Conservation (phyloP, 1,284 basidiomycete species). For the Takashimella koratensis region DNA sequence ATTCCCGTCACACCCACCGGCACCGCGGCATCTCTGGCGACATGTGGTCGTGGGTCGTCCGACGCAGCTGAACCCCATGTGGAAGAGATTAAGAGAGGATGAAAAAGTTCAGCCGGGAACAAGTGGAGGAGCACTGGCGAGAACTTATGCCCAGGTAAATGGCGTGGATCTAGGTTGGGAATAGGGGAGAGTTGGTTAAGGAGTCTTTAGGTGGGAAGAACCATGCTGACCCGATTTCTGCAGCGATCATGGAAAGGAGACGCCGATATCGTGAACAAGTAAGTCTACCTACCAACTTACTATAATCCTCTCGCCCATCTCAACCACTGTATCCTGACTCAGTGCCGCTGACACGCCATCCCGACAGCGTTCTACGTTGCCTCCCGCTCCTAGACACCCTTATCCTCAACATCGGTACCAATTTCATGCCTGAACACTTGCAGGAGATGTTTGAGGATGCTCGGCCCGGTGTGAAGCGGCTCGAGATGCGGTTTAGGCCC, state of each 20-base stretch:
- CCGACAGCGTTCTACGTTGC: slow-evolving; percentile 44
- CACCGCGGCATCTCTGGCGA: slow-evolving; percentile 31
- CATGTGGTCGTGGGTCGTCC: slow-evolving; percentile 35
- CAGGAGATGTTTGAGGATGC: slow-evolving; percentile 45
- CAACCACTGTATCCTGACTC: too few species aligned
- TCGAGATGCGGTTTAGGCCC: slow-evolving; percentile 48
- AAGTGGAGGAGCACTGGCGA: slow-evolving; percentile 13
- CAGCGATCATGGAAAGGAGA: slow-evolving; percentile 47
- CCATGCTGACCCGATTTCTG: slow-evolving; percentile 7
- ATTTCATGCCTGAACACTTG: slow-evolving; percentile 50
- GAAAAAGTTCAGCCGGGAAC: slow-evolving; percentile 9
- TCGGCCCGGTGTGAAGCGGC: slow-evolving; percentile 30
- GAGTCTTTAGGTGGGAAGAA: neutral
- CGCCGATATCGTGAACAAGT: slow-evolving; percentile 50
- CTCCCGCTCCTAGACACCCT: slow-evolving; percentile 35
- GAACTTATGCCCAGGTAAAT: slow-evolving; percentile 29
- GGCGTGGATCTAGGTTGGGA: neutral
- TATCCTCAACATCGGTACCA: slow-evolving; percentile 48
- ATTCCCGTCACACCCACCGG: slow-evolving; percentile 37
- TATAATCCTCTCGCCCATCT: too few species aligned
- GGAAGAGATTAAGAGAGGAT: slow-evolving; percentile 27
- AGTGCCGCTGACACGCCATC: neutral
- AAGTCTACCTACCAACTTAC: slow-evolving; percentile 5
- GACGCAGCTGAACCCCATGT: slow-evolving; percentile 35
- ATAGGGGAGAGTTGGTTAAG: neutral